Percentiles rank a stretch among this genome's conserved stretches.
Evolutionary conservation across 257 asterid species (phyloP).

Genomic region (Solanum medicagineum): DNA sequence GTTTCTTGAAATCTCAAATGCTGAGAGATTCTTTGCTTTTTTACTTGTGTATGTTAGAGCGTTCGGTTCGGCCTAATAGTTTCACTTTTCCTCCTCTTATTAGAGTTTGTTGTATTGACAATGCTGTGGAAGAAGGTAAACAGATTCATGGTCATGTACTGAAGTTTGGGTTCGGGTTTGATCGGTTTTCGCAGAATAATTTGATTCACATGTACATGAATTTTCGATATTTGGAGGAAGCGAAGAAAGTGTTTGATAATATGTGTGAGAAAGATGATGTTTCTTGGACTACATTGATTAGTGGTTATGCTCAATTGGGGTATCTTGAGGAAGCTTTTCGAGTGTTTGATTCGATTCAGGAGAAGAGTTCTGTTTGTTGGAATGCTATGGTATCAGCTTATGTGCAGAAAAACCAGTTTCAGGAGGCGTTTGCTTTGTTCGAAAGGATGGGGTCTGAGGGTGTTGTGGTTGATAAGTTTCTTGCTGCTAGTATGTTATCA

Average conservation of each 20-base stretch:
- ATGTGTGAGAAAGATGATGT: constrained; percentile 43
- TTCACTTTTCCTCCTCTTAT: constrained; percentile 58
- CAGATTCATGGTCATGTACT: constrained; percentile 63
- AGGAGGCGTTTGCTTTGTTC: constrained; percentile 47
- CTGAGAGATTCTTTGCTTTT: constrained; percentile 21
- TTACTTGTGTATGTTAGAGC: constrained; percentile 37
- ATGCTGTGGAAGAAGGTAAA: constrained; percentile 31
- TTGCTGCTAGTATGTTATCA: constrained; percentile 76
- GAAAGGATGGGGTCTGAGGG: constrained; percentile 38
- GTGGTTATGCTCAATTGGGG: constrained; percentile 53
- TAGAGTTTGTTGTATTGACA: constrained; percentile 44
- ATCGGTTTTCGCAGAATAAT: constrained; percentile 62
- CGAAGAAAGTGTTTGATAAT: constrained; percentile 43
- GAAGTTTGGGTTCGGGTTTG: constrained; percentile 44
- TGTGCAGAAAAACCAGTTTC: constrained; percentile 44
- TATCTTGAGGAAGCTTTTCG: constrained; percentile 36
- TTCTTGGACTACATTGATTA: constrained; percentile 84
- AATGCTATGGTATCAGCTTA: constrained; percentile 47
- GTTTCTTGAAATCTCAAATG: neutral
- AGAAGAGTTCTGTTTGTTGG: constrained; percentile 40
- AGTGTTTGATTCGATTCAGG: constrained; percentile 43
- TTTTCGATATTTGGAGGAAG: constrained; percentile 42
- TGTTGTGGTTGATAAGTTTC: constrained; percentile 49
- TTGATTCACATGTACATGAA: constrained; percentile 69
- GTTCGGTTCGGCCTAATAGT: constrained; percentile 33